A percentile compares a stretch with the other conserved stretches of the same genome.
Evolutionary conservation across 2,329 filamentous ascomycete species (phyloP).

Genomic region (Alternaria brassicae): DNA sequence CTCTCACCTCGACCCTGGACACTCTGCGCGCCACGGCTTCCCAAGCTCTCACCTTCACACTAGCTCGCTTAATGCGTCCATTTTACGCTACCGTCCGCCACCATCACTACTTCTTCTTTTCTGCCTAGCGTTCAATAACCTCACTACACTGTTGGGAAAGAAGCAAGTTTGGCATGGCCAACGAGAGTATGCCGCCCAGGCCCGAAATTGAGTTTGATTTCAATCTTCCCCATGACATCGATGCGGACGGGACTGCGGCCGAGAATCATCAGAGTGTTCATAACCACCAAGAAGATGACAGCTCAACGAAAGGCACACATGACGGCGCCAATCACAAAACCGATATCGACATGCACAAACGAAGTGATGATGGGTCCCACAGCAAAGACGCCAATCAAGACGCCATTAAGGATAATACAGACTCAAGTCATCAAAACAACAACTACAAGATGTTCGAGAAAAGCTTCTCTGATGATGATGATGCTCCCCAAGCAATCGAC

Average conservation of each 20-base stretch:
- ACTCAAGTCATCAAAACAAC: not conserved
- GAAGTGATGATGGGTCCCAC: not conserved
- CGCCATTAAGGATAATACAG: not conserved
- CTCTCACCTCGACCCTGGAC: too few relatives aligned
- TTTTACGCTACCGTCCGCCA: too few relatives aligned
- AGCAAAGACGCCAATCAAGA: not conserved
- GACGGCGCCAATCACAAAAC: not conserved
- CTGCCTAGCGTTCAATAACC: too few relatives aligned
- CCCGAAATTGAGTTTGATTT: conserved; percentile 18
- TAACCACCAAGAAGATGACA: not conserved
- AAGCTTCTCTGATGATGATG: conserved; percentile 27
- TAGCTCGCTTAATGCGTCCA: too few relatives aligned
- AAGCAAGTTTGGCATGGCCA: too few relatives aligned
- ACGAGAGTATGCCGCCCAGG: not conserved
- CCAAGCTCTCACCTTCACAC: too few relatives aligned
- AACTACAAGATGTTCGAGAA: conserved; percentile 7
- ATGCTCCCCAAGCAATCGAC: conserved; percentile 15
- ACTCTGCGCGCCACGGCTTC: too few relatives aligned
- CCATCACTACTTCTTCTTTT: too few relatives aligned
- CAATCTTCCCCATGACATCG: conserved; percentile 17
- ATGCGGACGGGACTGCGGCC: not conserved
- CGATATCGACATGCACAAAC: not conserved
- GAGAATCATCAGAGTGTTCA: not conserved
- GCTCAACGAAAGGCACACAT: not conserved
- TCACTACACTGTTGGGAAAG: too few relatives aligned